These are phyloP conservation scores for Suillus luteus DNA, from an alignment of 768 basidiomycete genomes.

Conservation along the genomic window DNA sequence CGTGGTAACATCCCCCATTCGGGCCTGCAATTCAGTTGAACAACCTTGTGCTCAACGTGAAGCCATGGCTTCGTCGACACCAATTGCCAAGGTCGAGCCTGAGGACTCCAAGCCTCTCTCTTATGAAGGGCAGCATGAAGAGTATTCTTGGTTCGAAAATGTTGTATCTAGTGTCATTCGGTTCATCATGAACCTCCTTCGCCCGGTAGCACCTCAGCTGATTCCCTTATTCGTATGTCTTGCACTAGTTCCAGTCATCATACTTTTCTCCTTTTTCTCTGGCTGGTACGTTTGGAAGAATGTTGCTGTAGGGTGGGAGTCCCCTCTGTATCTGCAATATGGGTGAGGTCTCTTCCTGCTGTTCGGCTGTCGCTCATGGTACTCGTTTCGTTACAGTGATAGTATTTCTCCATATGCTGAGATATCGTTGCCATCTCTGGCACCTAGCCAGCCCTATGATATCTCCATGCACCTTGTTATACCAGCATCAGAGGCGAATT, in stretches of 20 bases:
- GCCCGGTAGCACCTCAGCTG: conserved; percentile 59
- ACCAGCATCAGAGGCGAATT: conserved; percentile 67
- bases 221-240: conserved; percentile 66
- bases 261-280: conserved; percentile 62
- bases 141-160: background rate
- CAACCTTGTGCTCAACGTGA: background rate
- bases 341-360: conserved; percentile 51
- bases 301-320: conserved; percentile 70
- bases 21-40: background rate
- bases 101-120: conserved; percentile 7
- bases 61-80: conserved; percentile 10
- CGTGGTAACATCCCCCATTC: background rate
- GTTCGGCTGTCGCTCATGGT: background rate
- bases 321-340: conserved; percentile 73
- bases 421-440: conserved; percentile 49
- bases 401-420: conserved; percentile 65
- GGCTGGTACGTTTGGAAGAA: conserved; percentile 77
- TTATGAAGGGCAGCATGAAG: background rate
- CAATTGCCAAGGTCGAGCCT: conserved; percentile 10
- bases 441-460: conserved; percentile 70
- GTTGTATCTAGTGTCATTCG: conserved; percentile 22
- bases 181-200: conserved; percentile 38
- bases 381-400: conserved; percentile 46
- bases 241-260: conserved; percentile 60
- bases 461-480: conserved; percentile 66